These are phyloP conservation scores for Tilletia walkeri DNA, from an alignment of 1,284 basidiomycete species.

Conservation along the genomic window DNA sequence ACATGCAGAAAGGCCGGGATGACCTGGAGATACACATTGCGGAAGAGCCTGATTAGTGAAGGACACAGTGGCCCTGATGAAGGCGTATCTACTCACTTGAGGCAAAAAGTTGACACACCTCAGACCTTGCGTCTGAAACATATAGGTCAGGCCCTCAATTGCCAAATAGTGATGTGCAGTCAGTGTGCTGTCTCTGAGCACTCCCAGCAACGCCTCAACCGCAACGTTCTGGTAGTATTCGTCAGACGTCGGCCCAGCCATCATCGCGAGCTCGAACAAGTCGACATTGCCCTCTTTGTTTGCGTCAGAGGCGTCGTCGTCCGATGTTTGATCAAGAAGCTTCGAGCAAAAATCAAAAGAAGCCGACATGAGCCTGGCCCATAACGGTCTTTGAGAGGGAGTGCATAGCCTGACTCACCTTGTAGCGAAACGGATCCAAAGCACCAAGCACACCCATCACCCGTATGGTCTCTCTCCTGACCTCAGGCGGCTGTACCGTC, in stretches of 20 bases:
- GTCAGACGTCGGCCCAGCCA: conserved; percentile 62
- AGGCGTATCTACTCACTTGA: conserved; percentile 64
- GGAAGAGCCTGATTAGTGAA: not conserved
- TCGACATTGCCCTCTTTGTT: conserved; percentile 61
- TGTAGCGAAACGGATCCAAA: conserved; percentile 93
- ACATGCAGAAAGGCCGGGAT: conserved; percentile 92
- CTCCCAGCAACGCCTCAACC: conserved; percentile 81
- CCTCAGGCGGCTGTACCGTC: conserved; percentile 71
- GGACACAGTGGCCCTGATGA: not conserved
- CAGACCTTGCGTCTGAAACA: conserved; percentile 96
- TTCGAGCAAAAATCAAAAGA: conserved; percentile 33
- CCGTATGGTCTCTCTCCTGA: conserved; percentile 79
- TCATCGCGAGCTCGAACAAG: conserved; percentile 63
- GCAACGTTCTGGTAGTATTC: conserved; percentile 98
- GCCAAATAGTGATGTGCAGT: conserved; percentile 70
- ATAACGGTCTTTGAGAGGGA: no score
- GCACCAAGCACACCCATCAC: conserved; percentile 95
- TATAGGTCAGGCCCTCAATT: conserved; percentile 98
- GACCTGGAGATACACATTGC: conserved; percentile 64
- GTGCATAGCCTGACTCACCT: conserved; percentile 18
- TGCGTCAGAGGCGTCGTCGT: conserved; percentile 64
- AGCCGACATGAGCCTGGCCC: no score
- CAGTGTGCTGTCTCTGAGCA: conserved; percentile 67
- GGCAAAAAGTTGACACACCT: conserved; percentile 95
- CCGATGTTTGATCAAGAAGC: conserved; percentile 72